Evolutionary conservation across 495 filamentous ascomycete species (phyloP).

Genomic region (Jackrogersella multiformis): DNA sequence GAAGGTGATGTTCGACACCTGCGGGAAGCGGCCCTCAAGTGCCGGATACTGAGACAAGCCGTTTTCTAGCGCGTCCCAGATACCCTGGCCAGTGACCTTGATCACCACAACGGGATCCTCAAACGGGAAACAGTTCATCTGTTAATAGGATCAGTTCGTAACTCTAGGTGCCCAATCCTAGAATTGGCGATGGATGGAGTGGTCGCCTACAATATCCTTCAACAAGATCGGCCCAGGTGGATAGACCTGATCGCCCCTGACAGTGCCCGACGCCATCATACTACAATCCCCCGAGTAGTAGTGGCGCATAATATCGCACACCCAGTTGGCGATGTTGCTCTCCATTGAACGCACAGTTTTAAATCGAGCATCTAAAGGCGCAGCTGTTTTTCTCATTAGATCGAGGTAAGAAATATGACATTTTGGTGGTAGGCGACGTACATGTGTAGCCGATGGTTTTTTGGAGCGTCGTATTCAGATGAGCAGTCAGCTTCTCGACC

Average conservation of each 20-base stretch:
- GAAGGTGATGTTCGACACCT: conserved; percentile 83
- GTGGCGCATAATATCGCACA: conserved; percentile 87
- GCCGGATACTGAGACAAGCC: conserved; percentile 80
- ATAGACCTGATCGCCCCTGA: conserved; percentile 89
- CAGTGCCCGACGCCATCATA: conserved; percentile 88
- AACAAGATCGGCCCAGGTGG: conserved; percentile 77
- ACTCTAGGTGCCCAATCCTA: conserved; percentile 22
- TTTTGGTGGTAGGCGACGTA: too few relatives aligned
- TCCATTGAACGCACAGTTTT: conserved; percentile 79
- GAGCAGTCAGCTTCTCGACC: conserved; percentile 73
- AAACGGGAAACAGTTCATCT: conserved; percentile 81
- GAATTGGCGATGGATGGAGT: neutral
- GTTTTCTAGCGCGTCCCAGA: conserved; percentile 84
- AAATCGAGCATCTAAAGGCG: conserved; percentile 84
- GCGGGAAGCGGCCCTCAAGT: conserved; percentile 81
- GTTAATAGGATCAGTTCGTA: conserved; percentile 28
- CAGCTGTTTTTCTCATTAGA: too few relatives aligned
- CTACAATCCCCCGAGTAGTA: conserved; percentile 83
- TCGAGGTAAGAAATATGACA: too few relatives aligned
- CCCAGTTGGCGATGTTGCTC: conserved; percentile 88
- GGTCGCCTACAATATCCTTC: conserved; percentile 68
- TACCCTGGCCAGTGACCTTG: conserved; percentile 68
- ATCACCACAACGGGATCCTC: conserved; percentile 89
- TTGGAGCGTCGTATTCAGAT: conserved; percentile 75
- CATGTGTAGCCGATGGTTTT: conserved; percentile 88